Evolutionary conservation across 768 basidiomycete genomes (phyloP).

Genomic region (Russula abietina): DNA sequence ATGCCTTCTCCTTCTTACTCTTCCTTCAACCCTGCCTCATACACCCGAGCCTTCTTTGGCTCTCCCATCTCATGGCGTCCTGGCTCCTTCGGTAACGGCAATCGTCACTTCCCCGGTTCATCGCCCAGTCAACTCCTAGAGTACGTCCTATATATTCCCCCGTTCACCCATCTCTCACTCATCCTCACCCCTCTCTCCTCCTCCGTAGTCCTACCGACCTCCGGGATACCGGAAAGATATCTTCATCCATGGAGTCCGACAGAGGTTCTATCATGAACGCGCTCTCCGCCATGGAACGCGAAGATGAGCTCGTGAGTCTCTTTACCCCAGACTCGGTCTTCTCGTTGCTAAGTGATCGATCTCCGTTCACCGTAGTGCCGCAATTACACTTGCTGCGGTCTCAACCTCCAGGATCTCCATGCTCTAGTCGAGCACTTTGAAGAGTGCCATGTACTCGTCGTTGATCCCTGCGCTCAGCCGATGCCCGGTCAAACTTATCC

Average conservation of each 20-base stretch:
- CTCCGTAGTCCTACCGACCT: slow-evolving; percentile 40
- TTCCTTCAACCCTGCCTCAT: slow-evolving; percentile 60
- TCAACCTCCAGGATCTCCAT: slow-evolving; percentile 67
- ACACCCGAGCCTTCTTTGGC: slow-evolving; percentile 61
- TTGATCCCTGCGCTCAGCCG: slow-evolving; percentile 39
- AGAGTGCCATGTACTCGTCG: slow-evolving; percentile 77
- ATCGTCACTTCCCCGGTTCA: slow-evolving; percentile 58
- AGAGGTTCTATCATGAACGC: slow-evolving; percentile 57
- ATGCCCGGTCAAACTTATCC: slow-evolving; percentile 17
- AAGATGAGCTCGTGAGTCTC: slow-evolving; percentile 63
- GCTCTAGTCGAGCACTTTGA: slow-evolving; percentile 91
- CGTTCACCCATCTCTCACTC: background rate
- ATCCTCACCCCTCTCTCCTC: background rate
- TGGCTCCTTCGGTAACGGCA: slow-evolving; percentile 60
- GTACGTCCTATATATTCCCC: slow-evolving; percentile 38
- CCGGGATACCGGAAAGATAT: slow-evolving; percentile 38
- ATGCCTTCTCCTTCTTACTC: slow-evolving; percentile 47
- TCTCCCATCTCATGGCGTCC: slow-evolving; percentile 68
- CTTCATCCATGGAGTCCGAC: slow-evolving; percentile 56
- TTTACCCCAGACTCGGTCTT: background rate
- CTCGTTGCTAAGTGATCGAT: slow-evolving; percentile 19
- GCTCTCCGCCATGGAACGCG: slow-evolving; percentile 56
- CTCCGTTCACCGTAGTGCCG: slow-evolving; percentile 49
- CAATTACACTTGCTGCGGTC: slow-evolving; percentile 87
- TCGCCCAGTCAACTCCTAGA: slow-evolving; percentile 55